These are phyloP conservation scores for Umbilicus rupestris DNA, from an alignment of 164 flowering plant genomes.

Conservation along the genomic window DNA sequence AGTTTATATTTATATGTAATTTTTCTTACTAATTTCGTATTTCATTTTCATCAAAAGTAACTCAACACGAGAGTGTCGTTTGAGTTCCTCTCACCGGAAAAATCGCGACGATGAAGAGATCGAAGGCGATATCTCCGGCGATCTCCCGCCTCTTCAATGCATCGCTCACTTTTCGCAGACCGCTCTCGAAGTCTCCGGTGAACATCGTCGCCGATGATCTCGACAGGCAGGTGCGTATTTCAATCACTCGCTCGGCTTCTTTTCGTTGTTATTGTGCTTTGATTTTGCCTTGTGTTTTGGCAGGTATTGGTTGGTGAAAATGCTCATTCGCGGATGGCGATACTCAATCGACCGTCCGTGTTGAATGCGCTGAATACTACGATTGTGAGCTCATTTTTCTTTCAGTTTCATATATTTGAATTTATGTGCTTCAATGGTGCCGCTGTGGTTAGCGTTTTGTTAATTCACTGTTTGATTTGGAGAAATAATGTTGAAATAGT, in stretches of 20 bases:
- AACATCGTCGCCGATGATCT: slow-evolving; percentile 19
- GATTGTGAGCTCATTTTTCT: slow-evolving; percentile 23
- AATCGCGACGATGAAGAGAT: background rate
- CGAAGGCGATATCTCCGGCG: too few species aligned
- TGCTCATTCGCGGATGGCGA: slow-evolving; percentile 39
- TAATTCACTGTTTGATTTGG: background rate
- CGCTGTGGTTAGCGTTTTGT: background rate
- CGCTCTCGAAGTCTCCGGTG: slow-evolving; percentile 11
- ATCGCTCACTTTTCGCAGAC: background rate
- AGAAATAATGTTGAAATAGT: background rate
- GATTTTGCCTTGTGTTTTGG: background rate
- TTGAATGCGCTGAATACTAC: slow-evolving; percentile 51
- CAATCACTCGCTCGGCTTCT: background rate
- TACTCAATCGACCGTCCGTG: slow-evolving; percentile 46
- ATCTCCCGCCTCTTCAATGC: background rate
- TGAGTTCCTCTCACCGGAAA: background rate
- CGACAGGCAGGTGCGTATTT: slow-evolving; percentile 18
- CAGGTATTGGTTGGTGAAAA: slow-evolving; percentile 51
- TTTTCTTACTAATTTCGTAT: too few species aligned
- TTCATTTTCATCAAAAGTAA: too few species aligned
- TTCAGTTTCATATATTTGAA: background rate
- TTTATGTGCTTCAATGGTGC: background rate
- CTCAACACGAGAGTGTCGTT: background rate
- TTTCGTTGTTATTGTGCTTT: background rate
- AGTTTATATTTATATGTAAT: too few species aligned